Conservation (phyloP, 2,329 filamentous ascomycete species). For the Fusarium sp. region DNA sequence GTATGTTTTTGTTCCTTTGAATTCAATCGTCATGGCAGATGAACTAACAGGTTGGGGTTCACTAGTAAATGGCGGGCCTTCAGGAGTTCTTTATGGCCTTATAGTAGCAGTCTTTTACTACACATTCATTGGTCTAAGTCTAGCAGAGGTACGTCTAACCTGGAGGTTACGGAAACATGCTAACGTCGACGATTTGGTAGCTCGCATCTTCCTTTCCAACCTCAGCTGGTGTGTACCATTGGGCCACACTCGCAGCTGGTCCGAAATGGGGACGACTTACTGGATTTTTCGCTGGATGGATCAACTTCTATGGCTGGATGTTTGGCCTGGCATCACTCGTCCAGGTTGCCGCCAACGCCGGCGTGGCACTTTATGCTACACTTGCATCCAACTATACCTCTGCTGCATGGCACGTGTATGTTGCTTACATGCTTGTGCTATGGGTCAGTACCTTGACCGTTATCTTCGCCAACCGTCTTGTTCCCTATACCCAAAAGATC, state of each 20-base stretch:
- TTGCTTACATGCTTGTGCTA: conserved; percentile 36
- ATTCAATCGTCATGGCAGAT: not conserved
- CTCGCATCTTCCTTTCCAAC: conserved; percentile 41
- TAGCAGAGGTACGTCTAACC: conserved; percentile 32
- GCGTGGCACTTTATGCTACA: conserved; percentile 41
- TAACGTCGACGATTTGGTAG: not conserved
- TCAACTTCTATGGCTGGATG: conserved; percentile 47
- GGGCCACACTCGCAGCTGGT: conserved; percentile 40
- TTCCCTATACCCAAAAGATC: conserved; percentile 41
- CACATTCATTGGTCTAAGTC: conserved; percentile 37
- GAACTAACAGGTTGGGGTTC: not conserved
- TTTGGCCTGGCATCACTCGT: conserved; percentile 42
- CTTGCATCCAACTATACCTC: conserved; percentile 19
- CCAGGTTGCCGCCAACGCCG: conserved; percentile 39
- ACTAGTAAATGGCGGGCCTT: conserved; percentile 38
- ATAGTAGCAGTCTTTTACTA: conserved; percentile 40
- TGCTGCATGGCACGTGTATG: conserved; percentile 40
- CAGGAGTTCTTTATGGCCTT: conserved; percentile 41
- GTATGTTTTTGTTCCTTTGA: conserved; percentile 7
- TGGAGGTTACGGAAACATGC: rapidly evolving
- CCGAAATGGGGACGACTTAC: conserved; percentile 39
- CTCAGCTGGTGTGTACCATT: conserved; percentile 42
- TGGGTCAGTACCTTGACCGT: conserved; percentile 36
- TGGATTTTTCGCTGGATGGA: conserved; percentile 43
- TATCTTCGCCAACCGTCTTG: conserved; percentile 39